These are phyloP conservation scores for Aureobasidium leucospermi DNA, from an alignment of 2,329 filamentous ascomycete species.

Conservation along the genomic window DNA sequence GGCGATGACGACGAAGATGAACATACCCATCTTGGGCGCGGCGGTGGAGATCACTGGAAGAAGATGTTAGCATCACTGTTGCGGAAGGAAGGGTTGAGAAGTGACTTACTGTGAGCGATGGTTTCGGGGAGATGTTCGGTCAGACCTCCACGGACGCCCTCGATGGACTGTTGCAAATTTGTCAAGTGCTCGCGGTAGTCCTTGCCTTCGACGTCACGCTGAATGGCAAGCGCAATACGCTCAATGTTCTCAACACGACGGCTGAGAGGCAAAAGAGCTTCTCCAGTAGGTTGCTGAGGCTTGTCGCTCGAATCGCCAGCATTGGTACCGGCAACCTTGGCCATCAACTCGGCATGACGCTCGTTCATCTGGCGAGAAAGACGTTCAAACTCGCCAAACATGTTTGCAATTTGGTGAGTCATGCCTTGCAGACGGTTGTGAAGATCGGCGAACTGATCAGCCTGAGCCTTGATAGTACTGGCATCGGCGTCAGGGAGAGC, in stretches of 20 bases:
- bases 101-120: conserved; percentile 42
- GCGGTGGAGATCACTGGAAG: conserved; percentile 44
- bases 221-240: conserved; percentile 41
- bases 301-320: conserved; percentile 1
- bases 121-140: conserved; percentile 44
- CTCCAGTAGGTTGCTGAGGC: conserved; percentile 7
- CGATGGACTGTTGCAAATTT: conserved; percentile 47
- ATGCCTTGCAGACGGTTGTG: conserved; percentile 73
- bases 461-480: conserved; percentile 34
- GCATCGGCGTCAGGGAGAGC: conserved; percentile 30
- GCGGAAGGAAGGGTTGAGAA: neutral
- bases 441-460: conserved; percentile 71
- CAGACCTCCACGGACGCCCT: conserved; percentile 46
- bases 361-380: conserved; percentile 47
- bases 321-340: neutral
- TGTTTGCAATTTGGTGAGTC: conserved; percentile 58
- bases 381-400: conserved; percentile 51
- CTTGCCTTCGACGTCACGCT: conserved; percentile 48
- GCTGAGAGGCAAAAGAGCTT: conserved; percentile 22
- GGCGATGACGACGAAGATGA: conserved; percentile 64
- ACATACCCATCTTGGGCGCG: conserved; percentile 51
- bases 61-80: neutral
- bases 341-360: conserved; percentile 48
- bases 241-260: conserved; percentile 48
- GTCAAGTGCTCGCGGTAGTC: conserved; percentile 50